Evolutionary conservation across 176 grass and related monocot species (phyloP).

Genomic region (Bothriochloa decipiens): DNA sequence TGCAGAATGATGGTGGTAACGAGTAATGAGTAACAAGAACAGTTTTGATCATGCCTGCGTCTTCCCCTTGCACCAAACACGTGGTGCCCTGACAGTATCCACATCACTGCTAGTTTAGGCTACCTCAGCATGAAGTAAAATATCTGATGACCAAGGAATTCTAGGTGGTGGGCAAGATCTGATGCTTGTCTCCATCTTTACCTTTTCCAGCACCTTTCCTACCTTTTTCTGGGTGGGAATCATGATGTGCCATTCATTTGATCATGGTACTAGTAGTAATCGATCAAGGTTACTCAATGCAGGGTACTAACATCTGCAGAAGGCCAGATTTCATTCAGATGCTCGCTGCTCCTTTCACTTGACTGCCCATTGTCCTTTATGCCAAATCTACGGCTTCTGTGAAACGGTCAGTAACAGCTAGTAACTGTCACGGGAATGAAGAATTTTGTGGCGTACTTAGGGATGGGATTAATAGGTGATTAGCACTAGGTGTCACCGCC

Average conservation of each 20-base stretch:
- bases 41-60: neutral
- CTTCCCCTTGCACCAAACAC: constrained; percentile 48
- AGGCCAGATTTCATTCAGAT: constrained; percentile 32
- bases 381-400: constrained; percentile 3
- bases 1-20: neutral
- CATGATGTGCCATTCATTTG: constrained; percentile 46
- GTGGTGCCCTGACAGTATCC: constrained; percentile 28
- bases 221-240: constrained; percentile 33
- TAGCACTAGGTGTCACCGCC: constrained; percentile 1
- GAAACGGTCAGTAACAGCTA: constrained; percentile 27
- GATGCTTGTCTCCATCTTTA: constrained; percentile 50
- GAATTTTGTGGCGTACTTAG: constrained; percentile 5
- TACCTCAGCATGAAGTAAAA: constrained; percentile 33
- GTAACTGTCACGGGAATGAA: neutral
- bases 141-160: neutral
- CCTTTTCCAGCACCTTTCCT: constrained; percentile 30
- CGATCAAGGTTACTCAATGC: constrained; percentile 18
- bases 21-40: neutral
- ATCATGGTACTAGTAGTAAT: neutral
- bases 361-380: neutral
- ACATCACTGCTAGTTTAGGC: constrained; percentile 29
- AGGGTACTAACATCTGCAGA: constrained; percentile 24
- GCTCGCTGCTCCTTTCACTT: neutral
- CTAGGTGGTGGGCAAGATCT: constrained; percentile 45
- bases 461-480: constrained; percentile 16